Evolutionary conservation across 2,329 filamentous ascomycete genomes (phyloP).

Genomic region (Acrocalymma vagum): DNA sequence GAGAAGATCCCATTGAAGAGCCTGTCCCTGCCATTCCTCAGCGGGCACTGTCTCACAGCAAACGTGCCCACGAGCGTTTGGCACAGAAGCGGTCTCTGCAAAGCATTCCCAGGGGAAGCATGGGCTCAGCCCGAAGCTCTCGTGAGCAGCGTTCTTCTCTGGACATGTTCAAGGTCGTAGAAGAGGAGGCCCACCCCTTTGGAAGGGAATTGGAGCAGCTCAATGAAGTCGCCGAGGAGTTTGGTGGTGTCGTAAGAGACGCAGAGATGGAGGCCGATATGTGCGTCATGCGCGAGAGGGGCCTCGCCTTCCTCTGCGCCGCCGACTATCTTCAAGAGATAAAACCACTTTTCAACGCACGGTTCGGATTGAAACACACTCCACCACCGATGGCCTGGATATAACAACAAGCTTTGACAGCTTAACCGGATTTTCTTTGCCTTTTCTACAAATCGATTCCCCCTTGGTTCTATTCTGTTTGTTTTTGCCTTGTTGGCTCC

Average conservation of each 20-base stretch:
- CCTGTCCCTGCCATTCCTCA: constrained; percentile 75
- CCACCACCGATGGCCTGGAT: constrained; percentile 46
- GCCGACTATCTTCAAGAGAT: constrained; percentile 88
- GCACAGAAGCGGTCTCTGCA: constrained; percentile 72
- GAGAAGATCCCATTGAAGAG: constrained; percentile 35
- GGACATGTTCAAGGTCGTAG: constrained; percentile 51
- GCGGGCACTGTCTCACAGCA: constrained; percentile 86
- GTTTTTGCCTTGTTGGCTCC: no score
- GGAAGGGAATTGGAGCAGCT: constrained; percentile 90
- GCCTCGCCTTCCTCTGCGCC: constrained; percentile 76
- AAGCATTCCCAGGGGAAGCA: constrained; percentile 53
- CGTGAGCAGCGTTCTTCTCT: constrained; percentile 62
- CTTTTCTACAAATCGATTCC: constrained; percentile 7
- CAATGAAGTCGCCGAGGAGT: constrained; percentile 91
- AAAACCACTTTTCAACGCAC: constrained; percentile 62
- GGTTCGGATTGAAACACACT: constrained; percentile 28
- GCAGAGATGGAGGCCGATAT: constrained; percentile 78
- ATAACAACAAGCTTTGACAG: constrained; percentile 20
- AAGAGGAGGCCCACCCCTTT: constrained; percentile 73
- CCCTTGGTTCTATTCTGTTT: constrained; percentile 9
- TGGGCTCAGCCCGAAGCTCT: constrained; percentile 62
- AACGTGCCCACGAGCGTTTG: constrained; percentile 81
- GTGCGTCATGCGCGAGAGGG: constrained; percentile 71
- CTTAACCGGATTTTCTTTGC: constrained; percentile 6
- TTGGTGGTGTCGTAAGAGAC: constrained; percentile 66